Conservation (phyloP, 441 rosid genomes). For the Syzygium syzygioides region DNA sequence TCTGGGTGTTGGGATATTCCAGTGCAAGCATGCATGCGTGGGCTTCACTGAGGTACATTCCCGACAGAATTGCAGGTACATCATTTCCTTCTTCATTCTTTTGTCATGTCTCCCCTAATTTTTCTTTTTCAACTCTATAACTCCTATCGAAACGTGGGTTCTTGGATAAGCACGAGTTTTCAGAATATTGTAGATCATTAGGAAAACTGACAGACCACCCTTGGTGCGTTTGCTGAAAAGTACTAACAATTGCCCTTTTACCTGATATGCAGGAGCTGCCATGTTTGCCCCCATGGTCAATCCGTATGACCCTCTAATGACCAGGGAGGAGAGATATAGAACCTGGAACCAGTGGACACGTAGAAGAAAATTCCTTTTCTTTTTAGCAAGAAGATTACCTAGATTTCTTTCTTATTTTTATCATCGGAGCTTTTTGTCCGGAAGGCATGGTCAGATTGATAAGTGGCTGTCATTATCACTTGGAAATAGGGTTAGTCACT, state of each 20-base stretch:
- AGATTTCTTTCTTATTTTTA: conserved; percentile 47
- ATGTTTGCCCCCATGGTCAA: conserved; percentile 63
- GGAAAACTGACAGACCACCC: not conserved
- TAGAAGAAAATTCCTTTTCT: conserved; percentile 51
- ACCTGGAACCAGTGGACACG: conserved; percentile 54
- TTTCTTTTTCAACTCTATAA: not conserved
- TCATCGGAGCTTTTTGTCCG: conserved; percentile 49
- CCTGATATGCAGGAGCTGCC: conserved; percentile 53
- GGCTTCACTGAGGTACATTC: conserved; percentile 73
- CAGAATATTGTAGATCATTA: not conserved
- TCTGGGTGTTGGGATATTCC: conserved; percentile 69
- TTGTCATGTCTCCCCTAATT: not conserved
- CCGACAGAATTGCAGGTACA: conserved; percentile 58
- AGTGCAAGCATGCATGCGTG: conserved; percentile 68
- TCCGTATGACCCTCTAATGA: conserved; percentile 61
- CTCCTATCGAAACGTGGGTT: not conserved
- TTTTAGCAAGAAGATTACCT: conserved; percentile 58
- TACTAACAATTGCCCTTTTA: not conserved
- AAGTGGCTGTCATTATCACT: conserved; percentile 55
- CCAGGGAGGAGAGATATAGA: conserved; percentile 40
- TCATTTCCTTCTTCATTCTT: not conserved
- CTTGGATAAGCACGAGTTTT: not conserved
- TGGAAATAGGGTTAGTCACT: conserved; percentile 47
- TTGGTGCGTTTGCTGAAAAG: not conserved
- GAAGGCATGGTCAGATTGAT: conserved; percentile 64